Base-by-base conservation (phyloP, 441 rosid species). In the Bruguiera hainesii region DNA sequence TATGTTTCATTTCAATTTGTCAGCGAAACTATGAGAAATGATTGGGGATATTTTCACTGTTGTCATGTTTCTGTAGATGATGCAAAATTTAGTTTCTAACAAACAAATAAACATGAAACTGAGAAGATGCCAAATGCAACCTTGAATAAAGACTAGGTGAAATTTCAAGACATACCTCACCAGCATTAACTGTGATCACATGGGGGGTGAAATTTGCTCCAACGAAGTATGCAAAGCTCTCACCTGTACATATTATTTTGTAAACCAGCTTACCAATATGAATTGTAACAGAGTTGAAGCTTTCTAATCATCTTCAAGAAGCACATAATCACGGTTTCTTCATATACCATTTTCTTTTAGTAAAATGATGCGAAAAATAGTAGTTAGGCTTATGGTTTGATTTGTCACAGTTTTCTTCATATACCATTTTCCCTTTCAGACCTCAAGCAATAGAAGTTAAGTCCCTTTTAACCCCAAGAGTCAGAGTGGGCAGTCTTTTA, bases 121-220 rank as follows among this genome's bases (percentile, higher is more conserved):
- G 0, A 9, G 18, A 19, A 65, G 56, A 23, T 6, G 39, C 37
- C 7, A 23, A 19, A 51, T 67, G 31, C 48, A 62, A 25, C 55
- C 23, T 59, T 25, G 7, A 42, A 28, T 64, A 21, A 26, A 56
- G 56, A 48, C 10, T 35, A 5, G 7, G 64, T 33, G 53, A 28
- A 65, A 56, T 65, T 49, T 50, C 26, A 53, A 50, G 49, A 60
- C 84, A 51, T 86, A 92, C 99, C 97, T 95, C 99, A 28, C 98
- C 97, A 63, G 97, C 75, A 75, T 87, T 82, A 26, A 92, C 95
- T 21, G 90, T 89, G 75, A 95, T 73, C 63, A 92, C 85, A 79
- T 92, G 96, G 59, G 99, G 96, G 0, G 88, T 89, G 79, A 92
- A 89, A 79, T 89, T 82, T 62, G 89, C 86, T 39, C 91, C 89